Evolutionary conservation across 768 basidiomycete species (phyloP), one percentile per base, ranked within the genome.

Genomic region (Leccinellum albellum): DNA sequence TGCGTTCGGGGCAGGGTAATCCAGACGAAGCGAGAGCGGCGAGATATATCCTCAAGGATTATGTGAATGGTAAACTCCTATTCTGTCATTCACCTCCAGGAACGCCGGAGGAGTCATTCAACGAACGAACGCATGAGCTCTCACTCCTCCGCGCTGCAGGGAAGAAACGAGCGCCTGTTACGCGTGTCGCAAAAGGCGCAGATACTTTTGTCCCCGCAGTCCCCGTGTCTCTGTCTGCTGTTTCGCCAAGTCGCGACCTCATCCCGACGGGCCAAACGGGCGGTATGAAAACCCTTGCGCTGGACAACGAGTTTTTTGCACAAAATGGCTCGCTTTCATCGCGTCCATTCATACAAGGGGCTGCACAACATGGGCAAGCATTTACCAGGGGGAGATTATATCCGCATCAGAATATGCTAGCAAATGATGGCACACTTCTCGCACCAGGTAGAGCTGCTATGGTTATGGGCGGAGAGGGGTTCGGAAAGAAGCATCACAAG

Each of bases 11-110:
- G 1, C 93, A 95, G 75, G 97, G 97, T 44, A 97, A 95, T 73
- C 95, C 96, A 10, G 97, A 99, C 68, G 94, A 98, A 68, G 93
- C 97, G 29, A 87, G 94, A 51, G 85, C 97, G 0, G 92, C 96
- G 15, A 85, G 97, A 57, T 88, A 89, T 67, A 79, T 99, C 55
- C 80, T 99, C 50, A 99, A 99, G 72, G 97, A 99, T 74, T 99
- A 95, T 67, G 94, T 98, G 58, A 94, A 89, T 64, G 97, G 91
- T 24, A 94, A 92, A 65, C 79, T 99, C 1, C 79, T 98, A 9
- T 98, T 83, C 71, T 94, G 91, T 62, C 89, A 96, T 61, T 85
- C 92, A 15, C 91, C 96, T n/a, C 93, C 95, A 1, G 83, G 75
- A 12, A 72, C 83, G 4, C 67, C 81, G 2, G 81, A 86, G 29